phyloP scores from a whole-genome alignment of 2,329 filamentous ascomycete species.

The Drechslerella stenobrocha region DNA sequence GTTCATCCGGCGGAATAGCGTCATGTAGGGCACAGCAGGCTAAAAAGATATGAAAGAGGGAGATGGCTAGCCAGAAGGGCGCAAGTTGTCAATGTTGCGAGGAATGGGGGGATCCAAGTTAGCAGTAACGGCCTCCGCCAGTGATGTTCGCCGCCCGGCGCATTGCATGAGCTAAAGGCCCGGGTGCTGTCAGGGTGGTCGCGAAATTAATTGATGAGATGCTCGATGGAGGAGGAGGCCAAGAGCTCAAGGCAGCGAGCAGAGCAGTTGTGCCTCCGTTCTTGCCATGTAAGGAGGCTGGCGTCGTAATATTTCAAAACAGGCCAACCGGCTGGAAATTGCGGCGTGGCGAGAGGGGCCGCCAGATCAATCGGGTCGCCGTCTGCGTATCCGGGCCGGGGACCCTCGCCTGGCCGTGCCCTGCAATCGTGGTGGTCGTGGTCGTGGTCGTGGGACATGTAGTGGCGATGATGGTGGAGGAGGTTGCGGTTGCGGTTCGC shows the following conservation, averaged over 20 bases:
- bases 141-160: no score
- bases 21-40: slow-evolving; percentile 44
- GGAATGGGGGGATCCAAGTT: no score
- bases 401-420: no score
- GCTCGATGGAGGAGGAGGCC: slow-evolving; percentile 7
- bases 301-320: not conserved
- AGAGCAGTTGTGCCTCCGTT: not conserved
- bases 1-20: slow-evolving; percentile 48
- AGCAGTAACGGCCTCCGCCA: no score
- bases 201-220: slow-evolving; percentile 2
- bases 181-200: not conserved
- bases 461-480: no score
- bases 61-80: no score
- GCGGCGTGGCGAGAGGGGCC: not conserved
- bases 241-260: slow-evolving; percentile 3
- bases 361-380: not conserved
- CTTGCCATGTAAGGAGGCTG: not conserved
- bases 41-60: slow-evolving; percentile 2
- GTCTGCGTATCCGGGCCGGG: not conserved
- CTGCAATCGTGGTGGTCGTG: not conserved
- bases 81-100: no score
- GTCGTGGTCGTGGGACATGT: no score
- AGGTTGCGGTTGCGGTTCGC: not conserved
- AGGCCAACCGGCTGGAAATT: not conserved
- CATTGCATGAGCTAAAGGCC: not conserved